These are phyloP conservation scores for Penicillium lagena DNA, from an alignment of 495 filamentous ascomycete species.

Conservation along the genomic window DNA sequence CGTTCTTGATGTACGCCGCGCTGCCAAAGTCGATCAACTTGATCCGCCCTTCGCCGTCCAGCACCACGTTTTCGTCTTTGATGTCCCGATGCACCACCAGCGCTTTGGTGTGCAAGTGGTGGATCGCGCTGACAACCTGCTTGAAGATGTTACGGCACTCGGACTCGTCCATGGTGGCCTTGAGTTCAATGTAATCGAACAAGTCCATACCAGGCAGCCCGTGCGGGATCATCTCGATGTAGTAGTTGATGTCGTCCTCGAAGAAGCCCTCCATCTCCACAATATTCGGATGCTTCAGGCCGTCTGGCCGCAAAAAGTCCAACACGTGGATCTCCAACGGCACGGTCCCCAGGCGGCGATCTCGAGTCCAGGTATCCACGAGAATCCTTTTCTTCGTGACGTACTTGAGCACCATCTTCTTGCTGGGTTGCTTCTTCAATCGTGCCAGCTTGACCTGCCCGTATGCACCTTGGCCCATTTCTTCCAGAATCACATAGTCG, in stretches of 20 bases:
- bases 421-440: conserved; percentile 65
- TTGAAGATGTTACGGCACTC: conserved; percentile 94
- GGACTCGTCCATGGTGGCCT: conserved; percentile 90
- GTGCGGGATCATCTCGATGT: conserved; percentile 97
- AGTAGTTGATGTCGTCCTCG: conserved; percentile 96
- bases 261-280: conserved; percentile 99
- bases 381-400: conserved; percentile 96
- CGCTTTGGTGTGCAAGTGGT: conserved; percentile 87
- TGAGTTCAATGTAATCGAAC: conserved; percentile 97
- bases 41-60: conserved; percentile 92
- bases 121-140: conserved; percentile 82
- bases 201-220: conserved; percentile 97
- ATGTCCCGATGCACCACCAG: conserved; percentile 95
- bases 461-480: conserved; percentile 98
- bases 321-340: conserved; percentile 96
- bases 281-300: conserved; percentile 86
- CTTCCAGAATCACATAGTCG: conserved; percentile 90
- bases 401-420: conserved; percentile 93
- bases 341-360: conserved; percentile 90
- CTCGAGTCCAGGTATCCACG: conserved; percentile 97
- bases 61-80: conserved; percentile 96
- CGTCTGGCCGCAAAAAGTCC: conserved; percentile 85
- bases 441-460: conserved; percentile 96
- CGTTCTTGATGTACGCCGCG: conserved; percentile 95
- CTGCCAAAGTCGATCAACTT: conserved; percentile 98